Evolutionary conservation across 2,329 filamentous ascomycete species (phyloP).

Genomic region (Fusarium camptoceras): DNA sequence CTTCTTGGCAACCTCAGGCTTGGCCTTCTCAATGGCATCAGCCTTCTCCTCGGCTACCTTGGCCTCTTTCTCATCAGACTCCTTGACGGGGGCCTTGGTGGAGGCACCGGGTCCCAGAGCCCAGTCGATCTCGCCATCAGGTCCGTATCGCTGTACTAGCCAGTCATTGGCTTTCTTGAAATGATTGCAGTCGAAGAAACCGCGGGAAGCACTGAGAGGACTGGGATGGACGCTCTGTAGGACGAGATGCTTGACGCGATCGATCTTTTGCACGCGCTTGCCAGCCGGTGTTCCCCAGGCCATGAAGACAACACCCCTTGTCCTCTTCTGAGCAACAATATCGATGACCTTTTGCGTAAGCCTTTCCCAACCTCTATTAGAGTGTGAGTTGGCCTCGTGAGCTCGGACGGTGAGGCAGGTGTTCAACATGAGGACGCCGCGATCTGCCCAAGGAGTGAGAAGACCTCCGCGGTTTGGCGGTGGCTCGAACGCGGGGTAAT

Average conservation of each 20-base stretch:
- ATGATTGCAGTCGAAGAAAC: constrained; percentile 87
- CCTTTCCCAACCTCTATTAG: constrained; percentile 88
- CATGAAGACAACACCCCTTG: constrained; percentile 89
- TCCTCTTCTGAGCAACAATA: constrained; percentile 80
- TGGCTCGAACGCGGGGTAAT: constrained; percentile 82
- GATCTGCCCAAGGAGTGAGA: constrained; percentile 92
- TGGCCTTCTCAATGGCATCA: constrained; percentile 44
- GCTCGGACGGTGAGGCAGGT: constrained; percentile 94
- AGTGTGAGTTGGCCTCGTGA: constrained; percentile 87
- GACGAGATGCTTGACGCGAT: constrained; percentile 80
- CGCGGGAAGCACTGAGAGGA: constrained; percentile 84
- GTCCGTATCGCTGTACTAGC: constrained; percentile 82
- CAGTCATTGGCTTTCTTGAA: constrained; percentile 88
- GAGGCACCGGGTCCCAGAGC: constrained; percentile 61
- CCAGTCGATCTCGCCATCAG: constrained; percentile 88
- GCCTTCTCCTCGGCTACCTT: constrained; percentile 40
- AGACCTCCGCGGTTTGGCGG: constrained; percentile 85
- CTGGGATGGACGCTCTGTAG: constrained; percentile 91
- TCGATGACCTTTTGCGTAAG: constrained; percentile 95
- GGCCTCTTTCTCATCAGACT: constrained; percentile 41
- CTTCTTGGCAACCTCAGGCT: constrained; percentile 27
- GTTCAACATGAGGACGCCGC: constrained; percentile 92
- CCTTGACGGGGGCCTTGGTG: constrained; percentile 47
- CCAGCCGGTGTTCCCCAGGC: constrained; percentile 92
- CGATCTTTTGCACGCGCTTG: constrained; percentile 80